phyloP scores from a whole-genome alignment of 768 basidiomycete species.

The Rhodotorula sphaerocarpa region DNA sequence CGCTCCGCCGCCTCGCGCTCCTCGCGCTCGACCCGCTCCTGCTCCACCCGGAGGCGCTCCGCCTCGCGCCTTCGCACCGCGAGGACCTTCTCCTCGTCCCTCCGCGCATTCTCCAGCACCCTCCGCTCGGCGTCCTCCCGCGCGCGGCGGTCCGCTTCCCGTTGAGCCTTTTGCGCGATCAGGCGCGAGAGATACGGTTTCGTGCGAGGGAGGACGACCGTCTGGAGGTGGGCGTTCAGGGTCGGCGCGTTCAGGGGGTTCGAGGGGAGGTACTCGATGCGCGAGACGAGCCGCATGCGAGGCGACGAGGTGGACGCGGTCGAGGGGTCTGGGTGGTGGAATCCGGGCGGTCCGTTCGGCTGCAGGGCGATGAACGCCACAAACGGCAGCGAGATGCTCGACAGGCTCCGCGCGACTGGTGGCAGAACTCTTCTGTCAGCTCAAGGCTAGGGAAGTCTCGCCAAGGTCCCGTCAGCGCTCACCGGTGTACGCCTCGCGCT shows the following conservation, averaged over 20 bases:
- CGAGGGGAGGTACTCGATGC: conserved; percentile 62
- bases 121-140: conserved; percentile 68
- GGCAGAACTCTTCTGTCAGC: conserved; percentile 9
- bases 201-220: conserved; percentile 71
- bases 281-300: conserved; percentile 69
- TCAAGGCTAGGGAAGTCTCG: no score
- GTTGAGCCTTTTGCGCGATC: conserved; percentile 44
- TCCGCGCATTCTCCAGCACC: conserved; percentile 56
- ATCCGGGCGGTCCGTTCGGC: conserved; percentile 48
- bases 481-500: conserved; percentile 74
- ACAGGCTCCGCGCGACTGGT: conserved; percentile 46
- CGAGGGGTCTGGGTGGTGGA: conserved; percentile 40
- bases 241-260: conserved; percentile 51
- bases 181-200: conserved; percentile 63
- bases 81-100: conserved; percentile 63
- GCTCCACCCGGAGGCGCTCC: conserved; percentile 40
- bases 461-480: conserved; percentile 17
- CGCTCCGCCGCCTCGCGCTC: conserved; percentile 28
- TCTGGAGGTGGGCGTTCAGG: conserved; percentile 60
- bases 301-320: conserved; percentile 43
- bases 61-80: conserved; percentile 51
- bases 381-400: conserved; percentile 85
- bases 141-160: conserved; percentile 53
- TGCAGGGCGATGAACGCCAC: conserved; percentile 85
- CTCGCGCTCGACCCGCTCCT: conserved; percentile 31